phyloP scores from a whole-genome alignment of 2,329 filamentous ascomycete species.

The Fusarium marasasianum region DNA sequence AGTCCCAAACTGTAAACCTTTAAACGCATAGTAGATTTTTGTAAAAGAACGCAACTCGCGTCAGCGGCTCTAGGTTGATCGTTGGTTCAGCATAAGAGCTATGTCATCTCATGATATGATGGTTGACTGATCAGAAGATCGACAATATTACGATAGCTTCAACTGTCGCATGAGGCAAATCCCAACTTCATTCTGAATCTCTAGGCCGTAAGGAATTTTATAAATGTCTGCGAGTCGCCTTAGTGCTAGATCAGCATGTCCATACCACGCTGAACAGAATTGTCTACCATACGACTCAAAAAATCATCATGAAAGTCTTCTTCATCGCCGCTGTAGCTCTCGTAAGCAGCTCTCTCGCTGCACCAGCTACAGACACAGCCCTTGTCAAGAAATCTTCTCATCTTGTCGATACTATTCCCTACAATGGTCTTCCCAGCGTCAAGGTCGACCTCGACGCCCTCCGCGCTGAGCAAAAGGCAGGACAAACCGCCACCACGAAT shows the following conservation, averaged over 20 bases:
- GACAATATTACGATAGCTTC: neutral
- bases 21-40: neutral
- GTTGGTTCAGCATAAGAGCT: rapidly evolving
- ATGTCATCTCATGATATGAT: neutral
- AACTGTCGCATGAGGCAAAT: neutral
- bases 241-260: rapidly evolving
- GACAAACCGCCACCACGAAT: neutral
- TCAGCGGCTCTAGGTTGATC: neutral
- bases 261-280: neutral
- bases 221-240: neutral
- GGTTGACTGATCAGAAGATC: neutral
- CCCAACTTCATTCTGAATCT: neutral
- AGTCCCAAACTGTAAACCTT: neutral
- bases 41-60: neutral
- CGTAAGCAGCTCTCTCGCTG: neutral
- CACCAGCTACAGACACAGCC: neutral
- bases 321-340: neutral
- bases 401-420: neutral
- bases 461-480: neutral
- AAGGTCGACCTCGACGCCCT: neutral
- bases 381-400: neutral
- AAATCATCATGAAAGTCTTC: neutral
- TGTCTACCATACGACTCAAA: neutral
- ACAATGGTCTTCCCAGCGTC: neutral
- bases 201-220: neutral